Evolutionary conservation across 1,284 basidiomycete genomes (phyloP), one percentile per base, ranked within the genome.

Genomic region (Cryptococcus sp.): DNA sequence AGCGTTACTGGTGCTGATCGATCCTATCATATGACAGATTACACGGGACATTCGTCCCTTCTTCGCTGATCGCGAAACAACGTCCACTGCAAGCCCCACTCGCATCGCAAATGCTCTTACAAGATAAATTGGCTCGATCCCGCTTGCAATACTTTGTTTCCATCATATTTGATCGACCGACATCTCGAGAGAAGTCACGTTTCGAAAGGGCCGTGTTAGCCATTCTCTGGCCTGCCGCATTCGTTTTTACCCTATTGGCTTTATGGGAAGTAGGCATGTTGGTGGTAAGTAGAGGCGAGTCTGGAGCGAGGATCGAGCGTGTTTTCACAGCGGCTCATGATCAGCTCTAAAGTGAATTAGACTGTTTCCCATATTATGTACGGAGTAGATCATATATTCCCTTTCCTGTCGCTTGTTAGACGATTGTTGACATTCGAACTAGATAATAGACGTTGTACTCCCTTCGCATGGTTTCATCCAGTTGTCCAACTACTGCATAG

Each of bases 11-110:
- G 8, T 34, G 29, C 29, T 34, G 8, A 34, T 34, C 13, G 8
- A n/a, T n/a, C n/a, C 29, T 34, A 34, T 34, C 8, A 2, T 34
- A 7, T 5, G 20, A 16, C 38, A 74, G 72, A 3, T 62, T 74
- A 11, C 73, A 74, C 47, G 73, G 73, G 8, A 69, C 68, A 7
- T 74, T 64, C 48, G 57, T 74, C 1, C 67, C 69, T n/a, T 49
- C 59, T 5, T 47, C 61, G 16, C 39, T 61, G 11, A 64, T 65
- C 23, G 46, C 49, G 17, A 52, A 58, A 15, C 73, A 74, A 50
- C 54, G 69, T 2, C 45, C 45, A 7, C 52, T 68, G 1, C 19
- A 54, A 1, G 19, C 55, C 16, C 55, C 65, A 1, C 41, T 69
- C 1, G 53, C 65, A 0, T 43, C 46, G 11, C 73, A 74, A 59